Evolutionary conservation across 768 basidiomycete genomes (phyloP).

Genomic region (Mycena leptocephala): DNA sequence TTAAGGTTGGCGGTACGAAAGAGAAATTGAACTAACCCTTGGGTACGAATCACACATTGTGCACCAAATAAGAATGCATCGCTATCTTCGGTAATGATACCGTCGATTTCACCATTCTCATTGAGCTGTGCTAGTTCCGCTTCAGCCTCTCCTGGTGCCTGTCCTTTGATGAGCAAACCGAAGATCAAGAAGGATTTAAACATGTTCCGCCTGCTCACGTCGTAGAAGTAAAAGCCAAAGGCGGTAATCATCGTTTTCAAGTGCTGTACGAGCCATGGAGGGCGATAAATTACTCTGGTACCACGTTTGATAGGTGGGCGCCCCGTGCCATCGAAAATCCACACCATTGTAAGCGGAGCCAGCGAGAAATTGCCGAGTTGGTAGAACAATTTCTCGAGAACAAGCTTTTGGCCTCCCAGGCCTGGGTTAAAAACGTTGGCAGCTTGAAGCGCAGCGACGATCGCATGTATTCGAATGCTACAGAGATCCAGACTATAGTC

Average conservation of each 20-base stretch:
- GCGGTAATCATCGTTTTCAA: neutral
- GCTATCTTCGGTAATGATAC: constrained; percentile 11
- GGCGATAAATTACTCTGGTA: constrained; percentile 34
- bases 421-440: neutral
- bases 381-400: constrained; percentile 1
- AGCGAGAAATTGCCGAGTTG: constrained; percentile 44
- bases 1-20: neutral
- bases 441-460: neutral
- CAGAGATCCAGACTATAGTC: neutral
- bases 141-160: constrained; percentile 13
- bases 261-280: neutral
- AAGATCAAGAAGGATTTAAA: neutral
- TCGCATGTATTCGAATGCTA: neutral
- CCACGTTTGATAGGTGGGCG: constrained; percentile 58
- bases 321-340: constrained; percentile 63
- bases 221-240: neutral
- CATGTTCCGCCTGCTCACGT: neutral
- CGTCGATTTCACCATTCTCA: neutral
- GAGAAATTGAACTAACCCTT: neutral
- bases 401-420: neutral
- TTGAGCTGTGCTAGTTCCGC: constrained; percentile 15
- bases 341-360: constrained; percentile 54
- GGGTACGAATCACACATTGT: neutral
- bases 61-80: neutral
- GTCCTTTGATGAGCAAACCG: too few relatives aligned